These are phyloP conservation scores for Dioszegia hungarica DNA, from an alignment of 768 basidiomycete species.

Conservation along the genomic window DNA sequence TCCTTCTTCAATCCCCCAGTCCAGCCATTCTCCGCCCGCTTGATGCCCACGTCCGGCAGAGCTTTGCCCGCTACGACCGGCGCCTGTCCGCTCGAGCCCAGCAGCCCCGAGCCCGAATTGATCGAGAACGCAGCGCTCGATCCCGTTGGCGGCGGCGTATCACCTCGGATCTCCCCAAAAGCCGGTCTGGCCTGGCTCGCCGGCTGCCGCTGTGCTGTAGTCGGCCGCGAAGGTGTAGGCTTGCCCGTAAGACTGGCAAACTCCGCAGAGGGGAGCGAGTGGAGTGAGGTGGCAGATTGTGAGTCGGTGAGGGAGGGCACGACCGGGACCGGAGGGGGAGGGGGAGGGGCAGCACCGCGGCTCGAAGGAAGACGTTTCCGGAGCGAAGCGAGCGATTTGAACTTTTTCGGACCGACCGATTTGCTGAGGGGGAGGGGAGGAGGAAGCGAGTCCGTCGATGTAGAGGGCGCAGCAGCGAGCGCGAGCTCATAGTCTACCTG, in stretches of 20 bases:
- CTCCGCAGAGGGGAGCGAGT: neutral
- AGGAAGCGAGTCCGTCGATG: too few relatives aligned
- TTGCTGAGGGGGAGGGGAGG: neutral
- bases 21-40: neutral
- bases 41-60: neutral
- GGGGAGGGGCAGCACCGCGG: neutral
- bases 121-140: neutral
- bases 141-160: neutral
- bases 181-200: too few relatives aligned
- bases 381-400: conserved; percentile 8
- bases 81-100: too few relatives aligned
- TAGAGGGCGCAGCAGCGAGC: too few relatives aligned
- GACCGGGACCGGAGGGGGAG: too few relatives aligned
- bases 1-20: conserved; percentile 7
- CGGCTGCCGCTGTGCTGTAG: neutral
- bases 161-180: neutral
- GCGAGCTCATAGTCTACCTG: neutral
- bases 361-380: neutral
- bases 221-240: neutral
- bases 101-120: too few relatives aligned
- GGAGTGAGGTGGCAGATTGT: neutral
- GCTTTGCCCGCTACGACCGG: too few relatives aligned
- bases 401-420: conserved; percentile 3
- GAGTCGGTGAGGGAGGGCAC: neutral
- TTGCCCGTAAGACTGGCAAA: neutral